Conservation (phyloP, 75 land plant species). For the Ceratopteris richardii region DNA sequence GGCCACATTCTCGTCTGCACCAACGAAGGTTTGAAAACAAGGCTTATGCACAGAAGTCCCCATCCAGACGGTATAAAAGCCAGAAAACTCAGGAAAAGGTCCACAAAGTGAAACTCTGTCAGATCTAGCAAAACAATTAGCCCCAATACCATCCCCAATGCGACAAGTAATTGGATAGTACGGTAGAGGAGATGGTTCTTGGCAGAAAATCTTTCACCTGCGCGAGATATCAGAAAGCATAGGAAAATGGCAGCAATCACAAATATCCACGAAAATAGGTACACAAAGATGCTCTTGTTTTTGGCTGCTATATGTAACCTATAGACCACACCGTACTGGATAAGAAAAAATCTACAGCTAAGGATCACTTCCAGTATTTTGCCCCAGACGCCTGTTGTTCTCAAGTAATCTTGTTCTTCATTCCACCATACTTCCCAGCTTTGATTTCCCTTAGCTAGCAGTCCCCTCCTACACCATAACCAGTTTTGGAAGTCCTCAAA, state of each 20-base stretch:
- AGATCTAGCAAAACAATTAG: constrained; percentile 14
- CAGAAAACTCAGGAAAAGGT: constrained; percentile 25
- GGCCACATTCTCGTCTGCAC: constrained; percentile 18
- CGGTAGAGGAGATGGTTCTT: constrained; percentile 23
- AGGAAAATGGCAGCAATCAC: constrained; percentile 7
- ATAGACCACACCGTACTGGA: constrained; percentile 35
- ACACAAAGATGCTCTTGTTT: constrained; percentile 25
- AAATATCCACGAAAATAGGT: constrained; percentile 27
- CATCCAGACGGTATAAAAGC: constrained; percentile 38
- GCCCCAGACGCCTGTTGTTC: constrained; percentile 34
- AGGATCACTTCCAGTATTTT: constrained; percentile 25
- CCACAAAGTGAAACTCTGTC: constrained; percentile 22
- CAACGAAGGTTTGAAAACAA: constrained; percentile 15
- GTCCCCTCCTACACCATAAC: constrained; percentile 27
- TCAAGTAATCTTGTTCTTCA: constrained; percentile 28
- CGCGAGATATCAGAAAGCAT: not conserved
- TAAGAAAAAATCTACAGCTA: constrained; percentile 23
- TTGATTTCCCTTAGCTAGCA: constrained; percentile 21
- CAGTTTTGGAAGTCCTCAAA: constrained; percentile 32
- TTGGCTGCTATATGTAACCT: constrained; percentile 14
- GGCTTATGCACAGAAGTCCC: constrained; percentile 25
- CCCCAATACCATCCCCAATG: constrained; percentile 8
- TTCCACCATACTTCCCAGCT: constrained; percentile 44
- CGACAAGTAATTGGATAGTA: constrained; percentile 18
- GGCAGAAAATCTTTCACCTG: constrained; percentile 26